Evolutionary conservation across 139 green algal species (phyloP).

Genomic region (Yamagishiella unicocca): DNA sequence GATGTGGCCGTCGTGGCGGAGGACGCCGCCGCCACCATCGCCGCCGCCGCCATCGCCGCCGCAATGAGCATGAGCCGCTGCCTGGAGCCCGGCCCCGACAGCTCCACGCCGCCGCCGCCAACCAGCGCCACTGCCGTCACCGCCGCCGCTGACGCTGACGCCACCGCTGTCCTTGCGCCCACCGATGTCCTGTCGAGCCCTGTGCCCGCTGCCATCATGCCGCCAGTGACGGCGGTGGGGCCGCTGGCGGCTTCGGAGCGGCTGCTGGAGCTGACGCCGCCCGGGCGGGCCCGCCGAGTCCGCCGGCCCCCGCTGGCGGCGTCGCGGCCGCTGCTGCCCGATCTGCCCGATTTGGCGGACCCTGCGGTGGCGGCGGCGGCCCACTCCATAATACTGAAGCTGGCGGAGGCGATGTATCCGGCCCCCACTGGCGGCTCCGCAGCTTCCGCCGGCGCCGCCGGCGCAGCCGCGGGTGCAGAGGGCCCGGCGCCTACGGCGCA

Average conservation of each 20-base stretch:
- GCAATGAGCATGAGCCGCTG: too few relatives aligned
- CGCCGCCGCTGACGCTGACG: too few relatives aligned
- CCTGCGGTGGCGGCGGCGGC: slow-evolving; percentile 9
- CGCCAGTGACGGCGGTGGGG: background rate
- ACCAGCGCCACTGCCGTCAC: too few relatives aligned
- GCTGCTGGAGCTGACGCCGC: slow-evolving; percentile 26
- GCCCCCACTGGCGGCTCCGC: background rate
- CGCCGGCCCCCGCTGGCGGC: background rate
- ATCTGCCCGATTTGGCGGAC: background rate
- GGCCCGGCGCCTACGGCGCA: background rate
- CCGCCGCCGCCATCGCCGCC: background rate
- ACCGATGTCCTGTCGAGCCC: too few relatives aligned
- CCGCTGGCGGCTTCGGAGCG: background rate
- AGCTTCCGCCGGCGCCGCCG: background rate
- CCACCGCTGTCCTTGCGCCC: too few relatives aligned
- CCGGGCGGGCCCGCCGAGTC: background rate
- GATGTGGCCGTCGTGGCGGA: too few relatives aligned
- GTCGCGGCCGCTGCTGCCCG: slow-evolving; percentile 31
- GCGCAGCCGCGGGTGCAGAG: background rate
- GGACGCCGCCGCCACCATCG: too few relatives aligned
- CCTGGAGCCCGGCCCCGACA: too few relatives aligned
- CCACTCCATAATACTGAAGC: slow-evolving; percentile 11
- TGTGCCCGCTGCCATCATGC: too few relatives aligned
- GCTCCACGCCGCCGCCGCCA: too few relatives aligned
- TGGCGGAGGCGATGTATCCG: slow-evolving; percentile 26